phyloP scores from a whole-genome alignment of 176 grass and related monocot genomes.

The Urochloa ruziziensis region DNA sequence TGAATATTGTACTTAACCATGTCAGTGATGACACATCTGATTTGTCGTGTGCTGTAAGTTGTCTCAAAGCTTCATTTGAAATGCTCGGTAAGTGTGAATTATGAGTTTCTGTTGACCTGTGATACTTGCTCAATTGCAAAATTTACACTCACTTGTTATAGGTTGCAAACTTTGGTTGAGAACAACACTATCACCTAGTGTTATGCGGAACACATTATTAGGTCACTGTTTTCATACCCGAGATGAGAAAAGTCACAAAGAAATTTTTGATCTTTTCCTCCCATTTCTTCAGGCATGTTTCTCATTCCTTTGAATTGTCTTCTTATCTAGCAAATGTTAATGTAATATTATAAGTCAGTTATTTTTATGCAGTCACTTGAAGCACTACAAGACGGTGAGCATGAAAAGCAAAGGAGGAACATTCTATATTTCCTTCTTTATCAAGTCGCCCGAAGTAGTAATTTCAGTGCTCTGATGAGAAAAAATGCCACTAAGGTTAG shows the following conservation, averaged over 20 bases:
- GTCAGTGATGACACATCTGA: conserved; percentile 92
- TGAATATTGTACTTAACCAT: conserved; percentile 91
- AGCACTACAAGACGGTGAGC: conserved; percentile 91
- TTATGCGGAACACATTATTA: conserved; percentile 94
- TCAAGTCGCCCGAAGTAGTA: conserved; percentile 92
- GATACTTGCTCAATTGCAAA: conserved; percentile 7
- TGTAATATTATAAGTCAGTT: conserved; percentile 36
- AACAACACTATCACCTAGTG: conserved; percentile 84
- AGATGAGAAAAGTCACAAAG: conserved; percentile 98
- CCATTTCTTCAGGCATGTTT: conserved; percentile 88
- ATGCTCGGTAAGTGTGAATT: conserved; percentile 79
- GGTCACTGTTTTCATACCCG: conserved; percentile 96
- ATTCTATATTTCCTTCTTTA: conserved; percentile 99
- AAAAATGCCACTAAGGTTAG: conserved; percentile 90
- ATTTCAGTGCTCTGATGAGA: conserved; percentile 82
- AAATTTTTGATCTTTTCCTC: conserved; percentile 97
- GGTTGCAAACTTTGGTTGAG: conserved; percentile 99
- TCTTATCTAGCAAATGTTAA: conserved; percentile 5
- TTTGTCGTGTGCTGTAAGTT: conserved; percentile 93
- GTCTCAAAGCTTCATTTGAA: conserved; percentile 94
- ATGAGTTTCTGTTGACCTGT: conserved; percentile 25
- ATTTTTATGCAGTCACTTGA: conserved; percentile 75
- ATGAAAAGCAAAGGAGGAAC: conserved; percentile 97
- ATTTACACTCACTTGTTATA: conserved; percentile 34
- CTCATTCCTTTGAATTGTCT: conserved; percentile 8